Base-by-base conservation (phyloP, 1,139 yeast genomes). In the Maudiozyma humilis region DNA sequence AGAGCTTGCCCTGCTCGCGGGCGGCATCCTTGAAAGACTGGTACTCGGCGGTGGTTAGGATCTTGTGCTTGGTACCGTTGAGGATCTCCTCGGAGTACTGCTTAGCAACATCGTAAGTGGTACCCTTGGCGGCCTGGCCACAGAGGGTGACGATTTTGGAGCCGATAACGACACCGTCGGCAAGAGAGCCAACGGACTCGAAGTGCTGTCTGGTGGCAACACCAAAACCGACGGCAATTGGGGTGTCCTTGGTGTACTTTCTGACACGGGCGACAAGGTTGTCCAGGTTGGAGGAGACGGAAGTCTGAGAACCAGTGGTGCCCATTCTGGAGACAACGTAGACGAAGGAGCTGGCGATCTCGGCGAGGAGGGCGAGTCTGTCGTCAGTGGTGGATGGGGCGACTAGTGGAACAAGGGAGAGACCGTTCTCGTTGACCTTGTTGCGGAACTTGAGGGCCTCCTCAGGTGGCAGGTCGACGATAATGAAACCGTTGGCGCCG, bases 291-390 rank as follows among this genome's bases (percentile, higher is more conserved):
- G 70, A 61, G 36, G 84, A 76, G 42, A 91, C 79, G 33, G 76
- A 67, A 18, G 79, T 70, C 50, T 60, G 63, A 27, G 95, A 93
- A 62, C 99, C 98, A 32, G 99, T 91, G 44, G 95, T 82, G 52
- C 97, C 96, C 98, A 91, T 91, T 64, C 94, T 78, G 7, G 96
- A 87, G 17, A 91, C 97, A 38, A 91, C 97, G 58, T 91, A 91
- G 49, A 91, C 82, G 65, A 91, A 91, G 1, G 96, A 84, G 62
- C 89, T 96, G 18, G 98, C 96, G 54, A 91, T 85, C 49, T 76
- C 75, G 14, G 91, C 81, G 60, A 91, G 73, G 25, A 83, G 70
- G 57, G 77, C 75, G 55, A 91, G 75, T 59, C 98, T 78, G 47
- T 83, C 93, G 61, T 89, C 89, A 36, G 95, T 83, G 38, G 98